These are phyloP conservation scores for Globisporangium nunn DNA, from an alignment of 352 stramenopile species.

Conservation along the genomic window DNA sequence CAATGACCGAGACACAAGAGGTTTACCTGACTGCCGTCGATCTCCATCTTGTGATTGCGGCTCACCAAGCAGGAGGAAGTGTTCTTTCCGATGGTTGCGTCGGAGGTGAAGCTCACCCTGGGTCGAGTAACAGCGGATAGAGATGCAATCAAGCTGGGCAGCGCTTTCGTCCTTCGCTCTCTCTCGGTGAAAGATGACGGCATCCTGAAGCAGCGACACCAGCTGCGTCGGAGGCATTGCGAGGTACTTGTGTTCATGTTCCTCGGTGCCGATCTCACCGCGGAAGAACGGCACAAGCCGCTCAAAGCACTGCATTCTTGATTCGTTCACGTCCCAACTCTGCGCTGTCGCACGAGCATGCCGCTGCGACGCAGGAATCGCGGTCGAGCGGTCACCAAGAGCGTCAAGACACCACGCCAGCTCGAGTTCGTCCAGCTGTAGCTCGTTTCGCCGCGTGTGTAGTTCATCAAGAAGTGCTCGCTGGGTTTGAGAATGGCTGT, in stretches of 20 bases:
- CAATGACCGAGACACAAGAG: not conserved
- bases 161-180: not conserved
- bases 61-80: not conserved
- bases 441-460: not conserved
- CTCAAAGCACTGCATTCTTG: slow-evolving; percentile 41
- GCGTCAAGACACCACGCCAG: slow-evolving; percentile 7
- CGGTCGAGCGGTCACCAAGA: not conserved
- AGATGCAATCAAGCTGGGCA: slow-evolving; percentile 19
- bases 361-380: not conserved
- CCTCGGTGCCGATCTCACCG: slow-evolving; percentile 20
- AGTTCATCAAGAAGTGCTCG: slow-evolving; percentile 14
- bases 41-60: too few relatives aligned
- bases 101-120: not conserved
- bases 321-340: slow-evolving; percentile 21
- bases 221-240: slow-evolving; percentile 32
- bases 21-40: too few relatives aligned
- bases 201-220: slow-evolving; percentile 31
- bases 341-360: too few relatives aligned
- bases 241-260: slow-evolving; percentile 46
- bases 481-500: not conserved
- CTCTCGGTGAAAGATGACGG: slow-evolving; percentile 16
- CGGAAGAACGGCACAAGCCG: slow-evolving; percentile 38
- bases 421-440: slow-evolving; percentile 9
- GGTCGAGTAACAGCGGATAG: slow-evolving; percentile 1
- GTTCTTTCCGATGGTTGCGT: not conserved